Evolutionary conservation across 139 green algal species (phyloP).

Genomic region (Volvox reticuliferus): DNA sequence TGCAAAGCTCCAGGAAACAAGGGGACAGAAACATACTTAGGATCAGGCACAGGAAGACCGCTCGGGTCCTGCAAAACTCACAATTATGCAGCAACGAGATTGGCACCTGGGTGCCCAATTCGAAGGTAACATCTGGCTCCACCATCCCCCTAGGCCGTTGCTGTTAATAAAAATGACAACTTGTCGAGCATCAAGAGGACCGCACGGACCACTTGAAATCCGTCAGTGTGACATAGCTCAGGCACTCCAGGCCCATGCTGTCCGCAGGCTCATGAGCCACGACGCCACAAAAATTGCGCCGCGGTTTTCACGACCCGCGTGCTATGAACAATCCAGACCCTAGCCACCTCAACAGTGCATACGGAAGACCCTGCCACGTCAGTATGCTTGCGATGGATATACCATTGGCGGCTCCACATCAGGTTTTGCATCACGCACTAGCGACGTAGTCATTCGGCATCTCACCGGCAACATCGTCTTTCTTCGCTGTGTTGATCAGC

Average conservation of each 20-base stretch:
- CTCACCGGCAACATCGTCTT: conserved; percentile 76
- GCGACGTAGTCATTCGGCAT: no score
- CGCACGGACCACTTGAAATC: not conserved
- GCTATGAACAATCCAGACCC: not conserved
- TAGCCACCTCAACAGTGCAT: no score
- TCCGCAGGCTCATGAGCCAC: conserved; percentile 74
- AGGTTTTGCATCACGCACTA: no score
- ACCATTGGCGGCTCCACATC: no score
- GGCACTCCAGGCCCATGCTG: conserved; percentile 54
- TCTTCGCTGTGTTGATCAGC: conserved; percentile 78
- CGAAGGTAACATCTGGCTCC: no score
- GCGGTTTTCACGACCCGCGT: conserved; percentile 67
- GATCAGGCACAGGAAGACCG: no score
- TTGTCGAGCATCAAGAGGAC: conserved; percentile 49
- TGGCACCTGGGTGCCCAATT: no score
- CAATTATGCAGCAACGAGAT: not conserved
- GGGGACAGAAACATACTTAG: not conserved
- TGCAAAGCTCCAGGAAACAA: conserved; percentile 59
- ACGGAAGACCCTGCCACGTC: no score
- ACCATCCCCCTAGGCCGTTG: no score
- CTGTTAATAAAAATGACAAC: no score
- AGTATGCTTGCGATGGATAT: no score
- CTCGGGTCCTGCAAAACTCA: no score
- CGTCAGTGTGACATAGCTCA: conserved; percentile 62
- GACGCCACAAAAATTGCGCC: conserved; percentile 5